phyloP scores from a whole-genome alignment of 495 filamentous ascomycete species.

The Halenospora varia region DNA sequence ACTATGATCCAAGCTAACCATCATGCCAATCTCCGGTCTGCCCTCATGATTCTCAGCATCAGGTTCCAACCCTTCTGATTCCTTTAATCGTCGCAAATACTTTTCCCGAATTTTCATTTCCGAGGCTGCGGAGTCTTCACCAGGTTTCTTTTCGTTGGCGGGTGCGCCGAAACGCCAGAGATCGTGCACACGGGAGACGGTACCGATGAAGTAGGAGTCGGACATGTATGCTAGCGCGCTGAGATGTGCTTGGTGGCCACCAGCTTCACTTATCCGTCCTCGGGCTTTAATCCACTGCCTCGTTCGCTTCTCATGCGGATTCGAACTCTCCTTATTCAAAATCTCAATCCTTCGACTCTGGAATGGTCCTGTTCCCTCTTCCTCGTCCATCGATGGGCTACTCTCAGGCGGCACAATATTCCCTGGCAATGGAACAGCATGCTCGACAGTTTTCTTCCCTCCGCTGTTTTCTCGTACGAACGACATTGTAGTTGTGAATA shows the following conservation, averaged over 20 bases:
- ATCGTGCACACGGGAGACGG: slow-evolving; percentile 71
- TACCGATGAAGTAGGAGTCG: slow-evolving; percentile 89
- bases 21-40: slow-evolving; percentile 74
- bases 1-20: slow-evolving; percentile 89
- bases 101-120: slow-evolving; percentile 38
- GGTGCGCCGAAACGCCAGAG: slow-evolving; percentile 57
- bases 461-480: slow-evolving; percentile 73
- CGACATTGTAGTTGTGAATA: slow-evolving; percentile 91
- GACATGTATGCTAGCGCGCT: slow-evolving; percentile 88
- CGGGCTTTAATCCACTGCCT: slow-evolving; percentile 77
- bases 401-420: slow-evolving; percentile 34
- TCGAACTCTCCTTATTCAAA: slow-evolving; percentile 35
- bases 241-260: slow-evolving; percentile 75
- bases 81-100: slow-evolving; percentile 31
- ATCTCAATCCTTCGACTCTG: slow-evolving; percentile 51
- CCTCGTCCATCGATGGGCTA: slow-evolving; percentile 13
- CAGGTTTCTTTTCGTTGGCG: slow-evolving; percentile 27
- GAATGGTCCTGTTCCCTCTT: slow-evolving; percentile 45
- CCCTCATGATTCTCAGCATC: slow-evolving; percentile 25
- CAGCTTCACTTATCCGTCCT: slow-evolving; percentile 65
- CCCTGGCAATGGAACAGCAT: slow-evolving; percentile 55
- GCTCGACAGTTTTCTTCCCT: slow-evolving; percentile 56
- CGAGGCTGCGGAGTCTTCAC: slow-evolving; percentile 25
- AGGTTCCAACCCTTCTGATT: slow-evolving; percentile 30
- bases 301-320: slow-evolving; percentile 62